Conservation (phyloP, 345 rosid species). For the Eucalyptus tenuipes region DNA sequence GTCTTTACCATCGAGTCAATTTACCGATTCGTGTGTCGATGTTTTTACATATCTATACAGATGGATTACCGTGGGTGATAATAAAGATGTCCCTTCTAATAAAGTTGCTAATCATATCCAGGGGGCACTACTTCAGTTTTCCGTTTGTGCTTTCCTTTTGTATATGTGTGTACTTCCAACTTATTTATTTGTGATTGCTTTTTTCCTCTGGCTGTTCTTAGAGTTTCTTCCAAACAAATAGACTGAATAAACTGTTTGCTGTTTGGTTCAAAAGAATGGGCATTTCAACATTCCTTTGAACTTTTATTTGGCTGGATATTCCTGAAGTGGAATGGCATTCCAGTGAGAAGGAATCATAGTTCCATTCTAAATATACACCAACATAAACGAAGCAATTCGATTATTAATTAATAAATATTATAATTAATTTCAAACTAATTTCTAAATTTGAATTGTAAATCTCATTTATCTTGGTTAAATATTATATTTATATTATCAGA, state of each 20-base stretch:
- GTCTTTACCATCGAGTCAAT: neutral
- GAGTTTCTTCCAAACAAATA: rapidly evolving
- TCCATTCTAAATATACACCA: neutral
- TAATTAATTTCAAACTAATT: neutral
- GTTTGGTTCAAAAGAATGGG: neutral
- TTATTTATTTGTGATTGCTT: neutral
- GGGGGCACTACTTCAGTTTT: neutral
- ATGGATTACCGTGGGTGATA: neutral
- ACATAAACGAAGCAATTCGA: neutral
- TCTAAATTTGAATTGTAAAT: neutral
- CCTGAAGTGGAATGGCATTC: neutral
- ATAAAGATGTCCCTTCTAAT: neutral
- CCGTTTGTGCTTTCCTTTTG: neutral
- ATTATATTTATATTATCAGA: neutral
- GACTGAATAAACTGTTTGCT: neutral
- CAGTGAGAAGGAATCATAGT: neutral
- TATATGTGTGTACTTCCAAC: no score
- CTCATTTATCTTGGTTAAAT: neutral
- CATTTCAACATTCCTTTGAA: neutral
- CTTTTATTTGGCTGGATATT: neutral
- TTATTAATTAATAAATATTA: neutral
- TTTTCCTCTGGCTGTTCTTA: neutral
- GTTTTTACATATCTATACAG: neutral
- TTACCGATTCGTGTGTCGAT: neutral
- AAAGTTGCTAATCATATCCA: neutral